Base-by-base conservation (phyloP, 2,329 filamentous ascomycete species). In the Cladophialophora bantiana region DNA sequence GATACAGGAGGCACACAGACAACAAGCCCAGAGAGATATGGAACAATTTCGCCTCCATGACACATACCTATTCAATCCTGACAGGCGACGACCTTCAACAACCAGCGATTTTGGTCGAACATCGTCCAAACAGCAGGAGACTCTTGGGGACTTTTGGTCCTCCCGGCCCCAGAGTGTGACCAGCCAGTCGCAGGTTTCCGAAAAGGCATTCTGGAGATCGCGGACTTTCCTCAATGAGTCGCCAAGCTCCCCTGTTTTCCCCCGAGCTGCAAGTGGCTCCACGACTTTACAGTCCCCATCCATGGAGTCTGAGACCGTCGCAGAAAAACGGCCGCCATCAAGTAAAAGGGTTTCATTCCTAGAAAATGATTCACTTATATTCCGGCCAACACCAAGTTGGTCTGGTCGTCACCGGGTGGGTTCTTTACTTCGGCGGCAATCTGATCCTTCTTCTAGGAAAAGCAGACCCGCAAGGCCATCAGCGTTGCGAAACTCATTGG, bases 11-110 rank as follows among this genome's bases (percentile, higher is more conserved):
- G 36, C 55, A 15, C 45, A 40, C 34, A 34, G 40, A 60, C 50
- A 66, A 60, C 54, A 62, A 12, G 26, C 45, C 34, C 53, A 48
- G 45, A 58, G 35, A 45, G 64, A 66, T 45, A 45, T 32, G 34
- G 64, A 62, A 18, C 59, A 66, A 55, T 40, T 59, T 12, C 64
- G 53, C 13, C 38, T 59, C 53, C 53, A 36, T 31, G 64, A 66
- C 31, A 15, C 2, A 18, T 42, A 59, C 7, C 62, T n/a, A 42
- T n/a, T 13, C 38, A 56, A 10, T 34, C 35, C 62, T 6, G 13
- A 45, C 13, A 56, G 48, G 34, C 52, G 26, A 42, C 31, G 34
- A n/a, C 31, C 53, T 31, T 31, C 38, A 26, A 26, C 20, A 15
- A 15, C 12, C 32, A 36, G 52, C 12, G n/a, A 34, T 35, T 62